Evolutionary conservation across 495 filamentous ascomycete species (phyloP), one percentile per base, ranked within the genome.

Genomic region (Clavariopsis aquatica): DNA sequence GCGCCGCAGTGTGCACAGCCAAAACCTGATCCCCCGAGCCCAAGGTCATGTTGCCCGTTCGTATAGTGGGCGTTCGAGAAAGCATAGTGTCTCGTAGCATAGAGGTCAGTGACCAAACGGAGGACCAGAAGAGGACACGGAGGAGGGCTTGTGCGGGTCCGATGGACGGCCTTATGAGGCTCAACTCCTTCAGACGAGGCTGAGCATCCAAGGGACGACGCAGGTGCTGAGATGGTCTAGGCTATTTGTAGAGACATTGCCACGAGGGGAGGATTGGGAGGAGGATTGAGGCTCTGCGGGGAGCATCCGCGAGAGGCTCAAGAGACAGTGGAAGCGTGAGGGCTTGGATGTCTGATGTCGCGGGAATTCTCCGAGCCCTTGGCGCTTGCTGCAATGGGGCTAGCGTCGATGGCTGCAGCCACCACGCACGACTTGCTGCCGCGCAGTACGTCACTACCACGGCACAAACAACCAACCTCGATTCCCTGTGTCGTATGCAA

Each of bases 11-110:
- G 12, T 46, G 46, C 38, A 43, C 38, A 43, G 38, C 38, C 38
- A 60, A 46, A 60, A 23, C 57, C 36, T 46, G 31, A 26, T 52
- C 45, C 12, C n/a, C n/a, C n/a, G n/a, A n/a, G n/a, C n/a, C n/a
- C n/a, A n/a, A n/a, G n/a, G n/a, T n/a, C n/a, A 17, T 43, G 38
- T 9, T n/a, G 38, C 38, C 38, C 13, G 38, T 43, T n/a, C 38
- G 2, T 43, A 15, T 3, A 6, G n/a, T n/a, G 38, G 15, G 38
- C 38, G 38, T n/a, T 43, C 38, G 38, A 43, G 6, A n/a, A 43
- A 43, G 38, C 15, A n/a, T 43, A 43, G 9, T n/a, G 15, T 9
- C 15, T 43, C 38, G 15, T 17, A 43, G 2, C 12, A 17, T 17
- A n/a, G 15, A 43, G 38, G 38, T 10, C 38, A 43, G 13, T n/a